phyloP scores from a whole-genome alignment of 2,329 filamentous ascomycete genomes.

The Pezicula radicicola region DNA sequence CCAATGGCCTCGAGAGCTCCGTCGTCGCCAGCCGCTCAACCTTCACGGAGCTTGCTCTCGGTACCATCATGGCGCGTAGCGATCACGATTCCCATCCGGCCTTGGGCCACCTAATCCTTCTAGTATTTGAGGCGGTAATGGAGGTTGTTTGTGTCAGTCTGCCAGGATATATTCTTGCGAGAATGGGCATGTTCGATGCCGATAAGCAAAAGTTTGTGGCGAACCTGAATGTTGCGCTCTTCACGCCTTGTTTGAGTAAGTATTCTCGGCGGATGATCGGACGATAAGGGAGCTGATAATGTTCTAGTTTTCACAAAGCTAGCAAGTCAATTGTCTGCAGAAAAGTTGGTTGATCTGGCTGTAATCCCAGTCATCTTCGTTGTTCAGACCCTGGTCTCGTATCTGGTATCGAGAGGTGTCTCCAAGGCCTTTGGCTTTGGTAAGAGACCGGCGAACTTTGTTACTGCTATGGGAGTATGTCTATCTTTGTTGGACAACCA shows the following conservation, averaged over 20 bases:
- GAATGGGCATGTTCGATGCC: slow-evolving; percentile 88
- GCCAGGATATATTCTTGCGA: slow-evolving; percentile 89
- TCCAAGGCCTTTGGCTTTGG: slow-evolving; percentile 76
- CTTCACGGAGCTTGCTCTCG: slow-evolving; percentile 20
- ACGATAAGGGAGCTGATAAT: slow-evolving; percentile 8
- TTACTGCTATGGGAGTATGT: slow-evolving; percentile 85
- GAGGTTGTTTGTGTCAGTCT: slow-evolving; percentile 94
- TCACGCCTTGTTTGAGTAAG: slow-evolving; percentile 94
- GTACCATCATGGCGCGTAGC: slow-evolving; percentile 14
- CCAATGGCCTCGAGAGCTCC: slow-evolving; percentile 19
- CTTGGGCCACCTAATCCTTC: slow-evolving; percentile 34
- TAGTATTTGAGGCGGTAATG: slow-evolving; percentile 88
- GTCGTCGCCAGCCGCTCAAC: slow-evolving; percentile 16
- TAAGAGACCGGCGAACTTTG: slow-evolving; percentile 86
- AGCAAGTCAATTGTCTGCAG: slow-evolving; percentile 86
- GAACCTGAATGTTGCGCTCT: slow-evolving; percentile 93
- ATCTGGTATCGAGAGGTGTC: slow-evolving; percentile 68
- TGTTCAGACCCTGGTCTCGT: slow-evolving; percentile 85
- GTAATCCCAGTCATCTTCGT: slow-evolving; percentile 95
- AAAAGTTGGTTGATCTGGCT: slow-evolving; percentile 84
- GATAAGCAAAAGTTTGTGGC: slow-evolving; percentile 96
- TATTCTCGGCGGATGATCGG: slow-evolving; percentile 9
- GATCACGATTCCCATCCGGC: slow-evolving; percentile 37
- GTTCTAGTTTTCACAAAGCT: slow-evolving; percentile 88
- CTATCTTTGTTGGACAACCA: background rate